Evolutionary conservation across 2,329 filamentous ascomycete species (phyloP), one percentile per base, ranked within the genome.

Genomic region (Aureobasidium namibiae): DNA sequence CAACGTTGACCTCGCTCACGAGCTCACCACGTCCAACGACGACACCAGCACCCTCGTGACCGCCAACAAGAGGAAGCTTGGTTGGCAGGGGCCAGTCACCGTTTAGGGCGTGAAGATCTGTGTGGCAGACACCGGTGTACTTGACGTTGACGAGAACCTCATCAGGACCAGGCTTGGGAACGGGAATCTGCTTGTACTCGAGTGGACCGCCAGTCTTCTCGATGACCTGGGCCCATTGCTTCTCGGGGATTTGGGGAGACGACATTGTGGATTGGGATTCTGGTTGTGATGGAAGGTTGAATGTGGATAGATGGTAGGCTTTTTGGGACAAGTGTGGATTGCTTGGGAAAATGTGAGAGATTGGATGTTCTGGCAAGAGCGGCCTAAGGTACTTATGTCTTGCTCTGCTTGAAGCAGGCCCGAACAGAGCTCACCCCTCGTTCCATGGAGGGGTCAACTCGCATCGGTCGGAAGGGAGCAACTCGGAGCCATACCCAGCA

Each of bases 91-190:
- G 91, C 91, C 91, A 96, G 78, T 96, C 91, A 61, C 91, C 91
- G 64, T 89, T 88, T 75, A 92, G 82, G 67, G 90, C 90, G 71
- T 87, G 84, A 1, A 86, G 80, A 73, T 95, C 90, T 36, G 90
- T 95, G 79, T 95, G 90, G 81, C 90, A 95, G 66, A 95, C 90
- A 71, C 90, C 90, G 29, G 87, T 89, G 80, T 84, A 95, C 75
- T 91, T 91, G 81, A 95, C 83, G 77, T 95, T 92, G 76, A 96
- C 79, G 65, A 96, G 87, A 66, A 96, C 89, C 76, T 96, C 89
- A 77, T 95, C 91, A 56, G 91, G 87, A 23, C 86, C 90, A 39
- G 92, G 92, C 73, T 86, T 83, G 63, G 80, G 80, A 54, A 95
- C 90, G 65, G 89, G 86, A 68, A 96, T 92, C 76, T 87, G 82